Percentiles rank a stretch among this genome's conserved stretches.
Evolutionary conservation across 2,329 filamentous ascomycete species (phyloP).

Genomic region (Didymellaceae sp.): DNA sequence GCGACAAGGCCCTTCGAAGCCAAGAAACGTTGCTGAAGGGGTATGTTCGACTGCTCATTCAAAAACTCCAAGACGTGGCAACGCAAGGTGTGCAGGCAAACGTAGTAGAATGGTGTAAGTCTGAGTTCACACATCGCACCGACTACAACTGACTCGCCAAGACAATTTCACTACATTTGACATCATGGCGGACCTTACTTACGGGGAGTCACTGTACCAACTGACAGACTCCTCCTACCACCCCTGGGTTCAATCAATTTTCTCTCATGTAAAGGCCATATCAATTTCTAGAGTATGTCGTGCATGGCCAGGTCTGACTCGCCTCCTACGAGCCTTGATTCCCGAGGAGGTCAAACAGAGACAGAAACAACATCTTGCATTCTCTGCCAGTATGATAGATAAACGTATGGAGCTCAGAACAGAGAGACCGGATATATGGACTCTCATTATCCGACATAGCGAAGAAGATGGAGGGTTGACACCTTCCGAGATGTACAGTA

Average conservation of each 20-base stretch:
- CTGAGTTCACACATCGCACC: no score
- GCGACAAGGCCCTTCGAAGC: slow-evolving; percentile 44
- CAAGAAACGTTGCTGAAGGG: slow-evolving; percentile 46
- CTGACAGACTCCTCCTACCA: slow-evolving; percentile 37
- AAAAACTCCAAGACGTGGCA: slow-evolving; percentile 40
- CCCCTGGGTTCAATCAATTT: slow-evolving; percentile 43
- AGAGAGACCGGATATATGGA: not conserved
- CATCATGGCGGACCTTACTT: slow-evolving; percentile 45
- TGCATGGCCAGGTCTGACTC: slow-evolving; percentile 18
- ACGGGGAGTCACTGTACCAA: slow-evolving; percentile 41
- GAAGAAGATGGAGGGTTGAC: not conserved
- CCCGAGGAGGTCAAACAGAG: slow-evolving; percentile 16
- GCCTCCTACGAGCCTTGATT: slow-evolving; percentile 11
- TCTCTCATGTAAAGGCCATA: slow-evolving; percentile 29
- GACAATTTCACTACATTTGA: slow-evolving; percentile 17
- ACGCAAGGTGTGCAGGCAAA: slow-evolving; percentile 19
- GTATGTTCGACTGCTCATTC: slow-evolving; percentile 48
- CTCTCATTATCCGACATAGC: not conserved
- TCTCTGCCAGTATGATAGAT: slow-evolving; percentile 27
- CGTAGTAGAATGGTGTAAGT: slow-evolving; percentile 29
- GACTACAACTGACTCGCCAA: not conserved
- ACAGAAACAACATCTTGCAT: slow-evolving; percentile 16
- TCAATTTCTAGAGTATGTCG: not conserved
- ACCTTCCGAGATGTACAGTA: not conserved
- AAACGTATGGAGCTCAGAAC: slow-evolving; percentile 30